Conservation (phyloP, 768 basidiomycete genomes). For the Amanita fuliginea region DNA sequence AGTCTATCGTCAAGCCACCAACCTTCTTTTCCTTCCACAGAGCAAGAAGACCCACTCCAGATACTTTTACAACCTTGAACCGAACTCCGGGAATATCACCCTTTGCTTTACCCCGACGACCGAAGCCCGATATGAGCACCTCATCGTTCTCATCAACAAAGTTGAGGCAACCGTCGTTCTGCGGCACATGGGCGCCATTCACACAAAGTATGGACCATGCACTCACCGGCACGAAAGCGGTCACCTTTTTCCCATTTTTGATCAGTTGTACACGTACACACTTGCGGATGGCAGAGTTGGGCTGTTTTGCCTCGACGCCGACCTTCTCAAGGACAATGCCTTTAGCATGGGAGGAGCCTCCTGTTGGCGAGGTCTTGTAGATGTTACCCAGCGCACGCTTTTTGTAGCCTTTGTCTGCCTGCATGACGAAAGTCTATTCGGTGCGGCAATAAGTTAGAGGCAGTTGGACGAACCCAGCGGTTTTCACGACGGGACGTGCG, state of each 20-base stretch:
- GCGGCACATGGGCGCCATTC: slow-evolving; percentile 4
- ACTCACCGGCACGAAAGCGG: slow-evolving; percentile 96
- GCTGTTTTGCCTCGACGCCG: slow-evolving; percentile 99
- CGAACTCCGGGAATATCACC: slow-evolving; percentile 99
- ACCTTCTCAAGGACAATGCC: slow-evolving; percentile 99
- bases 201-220: neutral
- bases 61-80: slow-evolving; percentile 99
- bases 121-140: slow-evolving; percentile 99
- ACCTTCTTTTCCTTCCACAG: slow-evolving; percentile 99
- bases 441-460: slow-evolving; percentile 6
- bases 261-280: slow-evolving; percentile 99
- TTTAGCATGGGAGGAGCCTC: slow-evolving; percentile 99
- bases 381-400: slow-evolving; percentile 99
- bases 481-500: slow-evolving; percentile 89
- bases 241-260: slow-evolving; percentile 99
- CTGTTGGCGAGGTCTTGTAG: slow-evolving; percentile 99
- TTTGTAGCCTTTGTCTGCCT: slow-evolving; percentile 99
- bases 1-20: slow-evolving; percentile 13
- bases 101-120: slow-evolving; percentile 99
- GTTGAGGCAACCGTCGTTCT: slow-evolving; percentile 97
- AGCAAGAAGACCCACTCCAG: slow-evolving; percentile 95
- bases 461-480: slow-evolving; percentile 64
- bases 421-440: slow-evolving; percentile 9
- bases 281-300: slow-evolving; percentile 99
- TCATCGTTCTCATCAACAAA: slow-evolving; percentile 99